Conservation (phyloP, 129 eudicot genomes). For the Mikania micrantha region DNA sequence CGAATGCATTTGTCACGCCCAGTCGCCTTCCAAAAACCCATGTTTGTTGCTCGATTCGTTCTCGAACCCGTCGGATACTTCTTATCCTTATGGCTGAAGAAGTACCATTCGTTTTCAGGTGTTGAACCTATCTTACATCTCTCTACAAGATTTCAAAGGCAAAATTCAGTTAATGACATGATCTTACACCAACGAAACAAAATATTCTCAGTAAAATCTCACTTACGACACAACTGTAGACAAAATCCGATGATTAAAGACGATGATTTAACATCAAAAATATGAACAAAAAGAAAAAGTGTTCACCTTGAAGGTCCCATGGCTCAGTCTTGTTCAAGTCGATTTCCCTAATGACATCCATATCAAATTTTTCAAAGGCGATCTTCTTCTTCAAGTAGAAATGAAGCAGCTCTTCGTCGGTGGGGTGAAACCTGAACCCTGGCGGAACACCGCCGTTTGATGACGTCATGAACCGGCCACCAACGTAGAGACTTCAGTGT, state of each 20-base stretch:
- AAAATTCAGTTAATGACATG: not conserved
- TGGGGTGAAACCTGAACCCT: slow-evolving; percentile 92
- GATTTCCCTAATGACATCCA: slow-evolving; percentile 91
- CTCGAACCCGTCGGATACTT: slow-evolving; percentile 94
- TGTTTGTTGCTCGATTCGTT: slow-evolving; percentile 81
- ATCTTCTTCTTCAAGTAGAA: slow-evolving; percentile 88
- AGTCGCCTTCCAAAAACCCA: slow-evolving; percentile 94
- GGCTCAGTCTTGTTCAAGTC: slow-evolving; percentile 95
- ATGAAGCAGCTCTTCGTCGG: slow-evolving; percentile 91
- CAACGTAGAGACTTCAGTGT: slow-evolving; percentile 9
- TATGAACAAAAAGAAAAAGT: not conserved
- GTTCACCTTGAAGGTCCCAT: slow-evolving; percentile 91
- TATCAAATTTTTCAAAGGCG: slow-evolving; percentile 71
- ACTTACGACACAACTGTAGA: no score
- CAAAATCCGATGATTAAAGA: no score
- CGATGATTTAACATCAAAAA: not conserved
- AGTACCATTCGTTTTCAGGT: slow-evolving; percentile 92
- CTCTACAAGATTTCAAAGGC: slow-evolving; percentile 29
- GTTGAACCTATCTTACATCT: slow-evolving; percentile 88
- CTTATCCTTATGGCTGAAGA: slow-evolving; percentile 94
- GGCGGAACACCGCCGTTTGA: slow-evolving; percentile 86
- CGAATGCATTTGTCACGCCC: slow-evolving; percentile 90
- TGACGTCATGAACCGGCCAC: slow-evolving; percentile 34
- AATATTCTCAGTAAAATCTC: no score
- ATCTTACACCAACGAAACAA: not conserved